Evolutionary conservation across 2,329 filamentous ascomycete genomes (phyloP).

Genomic region (Diaporthe aspalathi): DNA sequence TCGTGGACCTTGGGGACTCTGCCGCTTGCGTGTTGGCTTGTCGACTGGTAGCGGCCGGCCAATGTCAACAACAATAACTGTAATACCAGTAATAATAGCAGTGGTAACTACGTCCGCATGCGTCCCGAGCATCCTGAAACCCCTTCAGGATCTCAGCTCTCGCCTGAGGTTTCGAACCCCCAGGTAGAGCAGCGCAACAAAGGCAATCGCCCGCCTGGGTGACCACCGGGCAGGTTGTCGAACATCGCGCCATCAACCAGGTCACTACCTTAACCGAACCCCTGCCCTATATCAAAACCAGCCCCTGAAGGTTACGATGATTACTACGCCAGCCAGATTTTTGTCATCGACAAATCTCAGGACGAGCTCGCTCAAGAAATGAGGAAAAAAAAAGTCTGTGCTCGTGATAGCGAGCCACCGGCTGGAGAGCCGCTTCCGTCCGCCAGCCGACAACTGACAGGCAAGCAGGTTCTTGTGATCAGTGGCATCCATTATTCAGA

Average conservation of each 20-base stretch:
- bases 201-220: slow-evolving; percentile 16
- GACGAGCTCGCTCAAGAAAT: slow-evolving; percentile 18
- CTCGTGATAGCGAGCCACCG: slow-evolving; percentile 1
- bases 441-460: neutral
- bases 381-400: slow-evolving; percentile 6
- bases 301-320: slow-evolving; percentile 31
- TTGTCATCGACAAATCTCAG: slow-evolving; percentile 9
- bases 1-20: slow-evolving; percentile 27
- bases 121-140: slow-evolving; percentile 25
- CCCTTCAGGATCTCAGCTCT: slow-evolving; percentile 24
- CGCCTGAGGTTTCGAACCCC: slow-evolving; percentile 31
- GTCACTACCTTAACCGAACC: slow-evolving; percentile 23
- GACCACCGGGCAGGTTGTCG: slow-evolving; percentile 8
- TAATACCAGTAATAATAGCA: slow-evolving; percentile 5
- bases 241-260: slow-evolving; percentile 31
- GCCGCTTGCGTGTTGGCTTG: neutral
- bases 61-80: slow-evolving; percentile 15
- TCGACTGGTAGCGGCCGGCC: slow-evolving; percentile 7
- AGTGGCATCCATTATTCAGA: slow-evolving; percentile 23
- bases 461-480: neutral
- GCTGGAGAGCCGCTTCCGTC: slow-evolving; percentile 9
- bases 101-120: neutral
- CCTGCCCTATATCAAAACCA: slow-evolving; percentile 29
- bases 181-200: slow-evolving; percentile 19
- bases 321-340: slow-evolving; percentile 3